These are phyloP conservation scores for Sphaceloma murrayae DNA, from an alignment of 2,329 filamentous ascomycete species.

Conservation along the genomic window DNA sequence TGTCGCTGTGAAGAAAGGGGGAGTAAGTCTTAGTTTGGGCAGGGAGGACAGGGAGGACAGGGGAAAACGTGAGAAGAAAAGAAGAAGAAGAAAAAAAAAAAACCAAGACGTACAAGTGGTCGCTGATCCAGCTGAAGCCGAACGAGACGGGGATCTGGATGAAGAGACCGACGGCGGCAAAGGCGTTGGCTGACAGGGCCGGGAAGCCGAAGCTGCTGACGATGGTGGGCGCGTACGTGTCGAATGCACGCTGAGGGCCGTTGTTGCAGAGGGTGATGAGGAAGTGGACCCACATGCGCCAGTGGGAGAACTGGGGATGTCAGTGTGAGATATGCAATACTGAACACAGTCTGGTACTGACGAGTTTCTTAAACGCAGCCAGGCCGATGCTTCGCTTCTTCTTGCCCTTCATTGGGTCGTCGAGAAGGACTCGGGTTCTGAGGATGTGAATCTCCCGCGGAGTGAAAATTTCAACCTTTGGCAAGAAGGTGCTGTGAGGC, in stretches of 20 bases:
- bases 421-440: slow-evolving; percentile 24
- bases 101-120: slow-evolving; percentile 38
- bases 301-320: slow-evolving; percentile 32
- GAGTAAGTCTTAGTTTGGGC: background rate
- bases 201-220: slow-evolving; percentile 25
- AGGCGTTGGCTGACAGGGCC: slow-evolving; percentile 26
- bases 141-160: slow-evolving; percentile 42
- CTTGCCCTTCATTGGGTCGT: slow-evolving; percentile 26
- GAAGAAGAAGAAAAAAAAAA: background rate
- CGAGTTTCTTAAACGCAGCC: slow-evolving; percentile 26
- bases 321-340: too few species aligned
- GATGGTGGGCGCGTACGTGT: slow-evolving; percentile 28
- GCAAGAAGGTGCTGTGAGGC: slow-evolving; percentile 24
- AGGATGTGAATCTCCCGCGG: slow-evolving; percentile 27
- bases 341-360: background rate
- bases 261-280: slow-evolving; percentile 29
- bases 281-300: slow-evolving; percentile 28
- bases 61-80: too few species aligned
- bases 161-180: slow-evolving; percentile 30
- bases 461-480: slow-evolving; percentile 24
- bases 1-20: slow-evolving; percentile 29
- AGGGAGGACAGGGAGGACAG: background rate
- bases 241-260: slow-evolving; percentile 26
- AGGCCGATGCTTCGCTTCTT: slow-evolving; percentile 27
- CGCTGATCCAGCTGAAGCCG: slow-evolving; percentile 44